Percentiles rank a stretch among this genome's conserved stretches.
Evolutionary conservation across 768 basidiomycete species (phyloP).

Genomic region (Krasilnikovozyma curviuscula): DNA sequence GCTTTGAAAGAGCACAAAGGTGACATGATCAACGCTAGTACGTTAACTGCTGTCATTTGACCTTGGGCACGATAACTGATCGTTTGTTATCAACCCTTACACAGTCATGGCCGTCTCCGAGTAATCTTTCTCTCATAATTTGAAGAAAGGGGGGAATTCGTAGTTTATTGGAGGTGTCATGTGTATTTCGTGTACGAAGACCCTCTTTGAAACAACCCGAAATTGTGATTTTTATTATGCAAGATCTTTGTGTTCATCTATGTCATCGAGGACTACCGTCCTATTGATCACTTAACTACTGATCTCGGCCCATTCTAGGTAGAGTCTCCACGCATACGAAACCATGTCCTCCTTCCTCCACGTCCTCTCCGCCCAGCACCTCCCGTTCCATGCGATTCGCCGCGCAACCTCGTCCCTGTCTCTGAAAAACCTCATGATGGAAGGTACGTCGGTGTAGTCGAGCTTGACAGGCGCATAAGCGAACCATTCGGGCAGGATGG

Average conservation of each 20-base stretch:
- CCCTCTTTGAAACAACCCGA: too few species aligned
- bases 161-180: too few species aligned
- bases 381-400: neutral
- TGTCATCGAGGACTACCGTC: too few species aligned
- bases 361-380: slow-evolving; percentile 2
- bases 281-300: too few species aligned
- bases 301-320: too few species aligned
- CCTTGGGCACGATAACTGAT: neutral
- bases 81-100: slow-evolving; percentile 11
- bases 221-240: too few species aligned
- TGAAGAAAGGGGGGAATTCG: too few species aligned
- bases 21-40: slow-evolving; percentile 91
- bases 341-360: too few species aligned
- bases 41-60: slow-evolving; percentile 27
- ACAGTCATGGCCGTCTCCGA: slow-evolving; percentile 85
- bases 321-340: too few species aligned
- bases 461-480: slow-evolving; percentile 7
- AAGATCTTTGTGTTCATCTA: too few species aligned
- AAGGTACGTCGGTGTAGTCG: slow-evolving; percentile 8
- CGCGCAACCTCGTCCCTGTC: slow-evolving; percentile 3
- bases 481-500: slow-evolving; percentile 4
- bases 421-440: neutral
- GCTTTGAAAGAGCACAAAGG: slow-evolving; percentile 80
- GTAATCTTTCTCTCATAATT: slow-evolving; percentile 25
- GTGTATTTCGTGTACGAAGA: too few species aligned